phyloP scores from a whole-genome alignment of 768 basidiomycete species.

The Russula sp. region DNA sequence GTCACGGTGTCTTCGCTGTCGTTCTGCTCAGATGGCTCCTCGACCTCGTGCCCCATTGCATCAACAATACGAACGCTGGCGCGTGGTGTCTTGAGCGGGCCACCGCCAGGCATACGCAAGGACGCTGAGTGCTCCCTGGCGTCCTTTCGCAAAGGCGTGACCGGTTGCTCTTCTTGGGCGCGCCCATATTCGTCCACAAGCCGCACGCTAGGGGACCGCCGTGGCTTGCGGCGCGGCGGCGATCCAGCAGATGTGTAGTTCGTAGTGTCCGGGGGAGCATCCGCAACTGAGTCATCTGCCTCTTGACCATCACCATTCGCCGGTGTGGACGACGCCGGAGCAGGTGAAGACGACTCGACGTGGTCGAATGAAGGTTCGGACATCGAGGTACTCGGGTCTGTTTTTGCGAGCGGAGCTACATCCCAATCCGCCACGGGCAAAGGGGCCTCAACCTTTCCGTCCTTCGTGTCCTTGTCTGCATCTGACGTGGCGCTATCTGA shows the following conservation, averaged over 20 bases:
- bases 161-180: slow-evolving; percentile 1
- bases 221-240: slow-evolving; percentile 30
- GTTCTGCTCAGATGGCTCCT: slow-evolving; percentile 26
- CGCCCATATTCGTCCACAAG: slow-evolving; percentile 65
- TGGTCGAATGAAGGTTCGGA: slow-evolving; percentile 19
- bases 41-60: slow-evolving; percentile 58
- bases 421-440: slow-evolving; percentile 13
- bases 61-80: slow-evolving; percentile 57
- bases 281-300: not conserved
- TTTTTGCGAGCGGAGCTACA: not conserved
- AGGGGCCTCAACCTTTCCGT: not conserved
- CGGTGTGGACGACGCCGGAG: not conserved
- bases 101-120: slow-evolving; percentile 12
- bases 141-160: slow-evolving; percentile 20
- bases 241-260: slow-evolving; percentile 16
- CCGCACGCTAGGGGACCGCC: slow-evolving; percentile 48
- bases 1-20: slow-evolving; percentile 22
- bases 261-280: slow-evolving; percentile 21
- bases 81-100: slow-evolving; percentile 24
- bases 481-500: slow-evolving; percentile 29
- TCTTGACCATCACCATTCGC: not conserved
- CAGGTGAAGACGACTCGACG: slow-evolving; percentile 17
- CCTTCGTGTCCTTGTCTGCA: slow-evolving; percentile 17
- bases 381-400: not conserved
- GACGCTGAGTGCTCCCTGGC: slow-evolving; percentile 22